Evolutionary conservation across 1,284 basidiomycete species (phyloP).

Genomic region (Microstroma glucosiphilum): DNA sequence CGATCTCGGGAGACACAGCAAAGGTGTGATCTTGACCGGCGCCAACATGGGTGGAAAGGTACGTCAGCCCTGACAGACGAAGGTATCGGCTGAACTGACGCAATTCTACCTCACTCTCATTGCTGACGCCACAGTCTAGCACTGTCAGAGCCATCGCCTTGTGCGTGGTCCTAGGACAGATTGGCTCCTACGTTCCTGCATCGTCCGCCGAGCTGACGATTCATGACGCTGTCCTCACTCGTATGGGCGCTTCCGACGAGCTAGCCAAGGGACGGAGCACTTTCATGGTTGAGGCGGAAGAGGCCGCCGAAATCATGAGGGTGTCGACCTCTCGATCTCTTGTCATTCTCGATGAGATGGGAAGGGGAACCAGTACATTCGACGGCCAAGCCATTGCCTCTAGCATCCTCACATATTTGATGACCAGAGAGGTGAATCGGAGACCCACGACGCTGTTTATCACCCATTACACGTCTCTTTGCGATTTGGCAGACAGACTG

Average conservation of each 20-base stretch:
- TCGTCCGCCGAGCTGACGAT: slow-evolving; percentile 65
- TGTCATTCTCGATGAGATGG: slow-evolving; percentile 56
- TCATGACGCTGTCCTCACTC: slow-evolving; percentile 75
- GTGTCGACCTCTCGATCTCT: slow-evolving; percentile 56
- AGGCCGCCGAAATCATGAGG: slow-evolving; percentile 79
- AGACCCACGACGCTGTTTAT: slow-evolving; percentile 35
- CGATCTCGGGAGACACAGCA: slow-evolving; percentile 16
- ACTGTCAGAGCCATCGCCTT: slow-evolving; percentile 41
- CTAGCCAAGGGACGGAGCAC: slow-evolving; percentile 76
- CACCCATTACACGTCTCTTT: slow-evolving; percentile 41
- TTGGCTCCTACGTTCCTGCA: slow-evolving; percentile 63
- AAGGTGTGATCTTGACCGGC: slow-evolving; percentile 41
- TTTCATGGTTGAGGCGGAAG: slow-evolving; percentile 91
- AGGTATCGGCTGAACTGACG: too few relatives aligned
- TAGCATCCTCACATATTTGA: slow-evolving; percentile 41
- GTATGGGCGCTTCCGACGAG: slow-evolving; percentile 81
- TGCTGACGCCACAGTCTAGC: slow-evolving; percentile 55
- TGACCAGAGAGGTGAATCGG: slow-evolving; percentile 18
- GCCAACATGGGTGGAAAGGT: slow-evolving; percentile 58
- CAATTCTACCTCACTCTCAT: too few relatives aligned
- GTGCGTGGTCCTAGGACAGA: slow-evolving; percentile 54
- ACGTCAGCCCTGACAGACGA: too few relatives aligned
- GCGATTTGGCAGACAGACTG: slow-evolving; percentile 15
- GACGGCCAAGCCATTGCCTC: slow-evolving; percentile 47
- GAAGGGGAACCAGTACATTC: slow-evolving; percentile 49